Evolutionary conservation across 148 eudicot species (phyloP).

Genomic region (Fagopyrum esculentum): DNA sequence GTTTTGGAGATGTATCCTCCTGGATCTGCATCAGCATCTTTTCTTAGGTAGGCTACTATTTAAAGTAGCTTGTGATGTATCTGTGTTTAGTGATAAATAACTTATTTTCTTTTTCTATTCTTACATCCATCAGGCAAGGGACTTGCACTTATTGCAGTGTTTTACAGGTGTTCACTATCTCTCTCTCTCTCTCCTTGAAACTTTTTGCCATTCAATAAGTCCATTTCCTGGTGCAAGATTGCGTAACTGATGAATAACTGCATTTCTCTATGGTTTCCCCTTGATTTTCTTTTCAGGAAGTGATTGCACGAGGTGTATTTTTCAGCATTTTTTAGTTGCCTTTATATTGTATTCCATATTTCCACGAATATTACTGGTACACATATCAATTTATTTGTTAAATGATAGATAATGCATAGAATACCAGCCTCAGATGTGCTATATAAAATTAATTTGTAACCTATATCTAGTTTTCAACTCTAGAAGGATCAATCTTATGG

Average conservation of each 20-base stretch:
- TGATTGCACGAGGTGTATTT: too few species aligned
- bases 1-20: conserved; percentile 73
- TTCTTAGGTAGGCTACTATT: conserved; percentile 32
- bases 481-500: too few species aligned
- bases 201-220: not conserved
- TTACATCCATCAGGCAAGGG: conserved; percentile 36
- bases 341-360: too few species aligned
- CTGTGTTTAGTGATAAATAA: not conserved
- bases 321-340: not conserved
- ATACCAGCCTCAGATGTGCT: not conserved
- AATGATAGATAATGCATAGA: not conserved
- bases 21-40: not conserved
- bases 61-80: not conserved
- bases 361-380: not conserved
- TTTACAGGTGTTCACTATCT: conserved; percentile 50
- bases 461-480: too few species aligned
- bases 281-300: not conserved
- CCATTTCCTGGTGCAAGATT: not conserved
- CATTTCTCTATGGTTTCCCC: not conserved
- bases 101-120: too few species aligned
- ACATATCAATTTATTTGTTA: not conserved
- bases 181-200: not conserved
- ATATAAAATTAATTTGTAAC: too few species aligned
- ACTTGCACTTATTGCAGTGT: conserved; percentile 75
- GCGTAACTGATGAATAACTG: not conserved